Evolutionary conservation across 768 basidiomycete genomes (phyloP).

Genomic region (Termitomyces sp.): DNA sequence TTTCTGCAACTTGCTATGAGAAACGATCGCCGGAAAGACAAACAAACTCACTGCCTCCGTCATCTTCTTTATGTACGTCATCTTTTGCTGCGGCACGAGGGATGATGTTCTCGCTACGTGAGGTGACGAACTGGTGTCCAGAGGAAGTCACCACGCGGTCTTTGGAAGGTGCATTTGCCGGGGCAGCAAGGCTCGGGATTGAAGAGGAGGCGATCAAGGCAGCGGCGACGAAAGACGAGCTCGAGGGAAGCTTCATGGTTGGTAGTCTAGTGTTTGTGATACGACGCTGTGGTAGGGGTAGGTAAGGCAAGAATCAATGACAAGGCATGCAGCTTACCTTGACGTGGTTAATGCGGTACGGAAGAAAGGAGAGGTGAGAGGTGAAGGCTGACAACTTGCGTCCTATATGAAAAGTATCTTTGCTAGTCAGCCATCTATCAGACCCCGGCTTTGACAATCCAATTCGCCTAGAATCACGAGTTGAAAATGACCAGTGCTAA

Average conservation of each 20-base stretch:
- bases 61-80: not conserved
- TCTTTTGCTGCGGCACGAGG: constrained; percentile 3
- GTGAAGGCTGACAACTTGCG: not conserved
- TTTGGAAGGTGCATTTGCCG: constrained; percentile 28
- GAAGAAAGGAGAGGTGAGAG: constrained; percentile 10
- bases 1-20: not conserved
- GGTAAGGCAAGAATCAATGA: not conserved
- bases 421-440: not conserved
- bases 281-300: not conserved
- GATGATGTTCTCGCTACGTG: constrained; percentile 9
- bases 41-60: not conserved
- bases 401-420: not conserved
- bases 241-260: constrained; percentile 44
- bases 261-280: constrained; percentile 3
- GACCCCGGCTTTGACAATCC: not conserved
- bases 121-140: constrained; percentile 17
- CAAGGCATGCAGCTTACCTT: not conserved
- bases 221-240: constrained; percentile 45
- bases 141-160: constrained; percentile 19
- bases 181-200: constrained; percentile 42
- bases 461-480: not conserved
- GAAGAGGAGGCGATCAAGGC: constrained; percentile 48
- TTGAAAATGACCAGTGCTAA: no score
- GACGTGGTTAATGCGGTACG: constrained; percentile 3
- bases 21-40: not conserved